Conservation (phyloP, 1,139 yeast species). For the Saccharomyces hybrid region DNA sequence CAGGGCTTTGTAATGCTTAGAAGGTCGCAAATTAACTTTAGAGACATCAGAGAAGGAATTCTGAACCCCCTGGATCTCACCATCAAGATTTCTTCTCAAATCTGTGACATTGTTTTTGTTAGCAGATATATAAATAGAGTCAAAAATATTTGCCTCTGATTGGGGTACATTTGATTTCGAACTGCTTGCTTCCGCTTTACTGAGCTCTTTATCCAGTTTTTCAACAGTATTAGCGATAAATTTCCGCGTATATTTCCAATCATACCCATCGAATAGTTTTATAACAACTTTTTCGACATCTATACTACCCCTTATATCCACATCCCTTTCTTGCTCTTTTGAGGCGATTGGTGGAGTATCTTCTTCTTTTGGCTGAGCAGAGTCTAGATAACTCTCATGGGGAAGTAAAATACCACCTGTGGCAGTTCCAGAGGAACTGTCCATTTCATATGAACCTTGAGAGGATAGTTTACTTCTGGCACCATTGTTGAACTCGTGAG, state of each 20-base stretch:
- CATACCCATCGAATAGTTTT: constrained; percentile 81
- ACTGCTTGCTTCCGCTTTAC: constrained; percentile 14
- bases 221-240: constrained; percentile 55
- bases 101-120: constrained; percentile 13
- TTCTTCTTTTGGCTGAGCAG: neutral
- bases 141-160: constrained; percentile 19
- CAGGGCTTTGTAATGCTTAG: constrained; percentile 53
- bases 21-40: constrained; percentile 54
- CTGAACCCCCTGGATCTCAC: constrained; percentile 20
- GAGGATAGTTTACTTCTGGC: neutral
- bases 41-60: constrained; percentile 23
- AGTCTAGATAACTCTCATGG: neutral
- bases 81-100: constrained; percentile 16
- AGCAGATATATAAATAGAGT: constrained; percentile 25
- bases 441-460: constrained; percentile 1
- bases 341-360: neutral
- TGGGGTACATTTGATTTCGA: constrained; percentile 11
- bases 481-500: neutral
- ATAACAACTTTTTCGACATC: constrained; percentile 38
- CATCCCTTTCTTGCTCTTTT: neutral
- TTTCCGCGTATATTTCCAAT: constrained; percentile 74
- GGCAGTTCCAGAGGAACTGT: constrained; percentile 6
- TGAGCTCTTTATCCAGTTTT: constrained; percentile 18
- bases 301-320: constrained; percentile 9
- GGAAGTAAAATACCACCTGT: neutral